Percentiles rank a stretch among this genome's conserved stretches.
Evolutionary conservation across 2,329 filamentous ascomycete genomes (phyloP).

Genomic region (Cercospora sesami): DNA sequence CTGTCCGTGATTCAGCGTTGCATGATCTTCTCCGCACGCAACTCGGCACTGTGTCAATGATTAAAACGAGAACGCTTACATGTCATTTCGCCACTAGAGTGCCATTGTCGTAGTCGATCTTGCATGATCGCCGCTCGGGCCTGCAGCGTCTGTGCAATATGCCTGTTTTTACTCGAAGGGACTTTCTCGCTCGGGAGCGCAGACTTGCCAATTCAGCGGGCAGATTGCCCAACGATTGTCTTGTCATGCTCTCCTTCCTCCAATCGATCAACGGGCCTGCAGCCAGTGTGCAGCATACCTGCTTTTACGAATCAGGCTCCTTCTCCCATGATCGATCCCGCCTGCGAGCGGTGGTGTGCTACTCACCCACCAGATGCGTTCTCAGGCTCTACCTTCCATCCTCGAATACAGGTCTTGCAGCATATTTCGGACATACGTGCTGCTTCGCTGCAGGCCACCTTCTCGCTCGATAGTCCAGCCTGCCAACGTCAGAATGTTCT

Average conservation of each 20-base stretch:
- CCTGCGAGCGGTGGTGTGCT: background rate
- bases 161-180: background rate
- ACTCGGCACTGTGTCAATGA: too few relatives aligned
- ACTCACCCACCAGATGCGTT: background rate
- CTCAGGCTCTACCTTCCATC: background rate
- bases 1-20: too few relatives aligned
- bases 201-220: background rate
- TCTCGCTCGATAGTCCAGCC: background rate
- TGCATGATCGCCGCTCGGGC: background rate
- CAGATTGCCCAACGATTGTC: background rate
- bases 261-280: background rate
- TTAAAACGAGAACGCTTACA: too few relatives aligned
- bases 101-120: background rate
- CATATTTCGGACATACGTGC: background rate
- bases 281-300: background rate
- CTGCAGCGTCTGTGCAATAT: background rate
- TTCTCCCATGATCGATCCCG: background rate
- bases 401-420: background rate
- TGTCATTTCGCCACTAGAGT: too few relatives aligned
- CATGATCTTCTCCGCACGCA: too few relatives aligned
- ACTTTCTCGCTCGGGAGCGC: background rate
- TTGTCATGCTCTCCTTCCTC: background rate
- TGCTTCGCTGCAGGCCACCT: background rate
- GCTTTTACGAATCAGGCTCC: background rate
- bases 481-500: background rate